Evolutionary conservation across 345 rosid species (phyloP), one percentile per base, ranked within the genome.

Genomic region (Draba incana): DNA sequence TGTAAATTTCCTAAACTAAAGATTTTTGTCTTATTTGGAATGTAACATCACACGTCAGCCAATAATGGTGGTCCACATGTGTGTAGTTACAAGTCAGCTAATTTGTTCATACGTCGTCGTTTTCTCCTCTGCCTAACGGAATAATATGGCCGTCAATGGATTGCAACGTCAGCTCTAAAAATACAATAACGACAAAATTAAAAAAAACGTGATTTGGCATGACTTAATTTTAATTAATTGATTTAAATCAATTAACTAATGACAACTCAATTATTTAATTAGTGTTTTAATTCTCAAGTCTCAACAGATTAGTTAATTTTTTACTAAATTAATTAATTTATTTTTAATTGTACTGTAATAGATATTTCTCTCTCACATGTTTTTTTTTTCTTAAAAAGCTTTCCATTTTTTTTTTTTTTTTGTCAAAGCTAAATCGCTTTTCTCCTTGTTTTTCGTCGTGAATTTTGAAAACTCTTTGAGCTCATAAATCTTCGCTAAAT

Each of bases 371-470:
- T 62, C 39, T 55, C 43, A 13, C 8, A 24, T 63, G 56, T 44
- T 56, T 45, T 24, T 10, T 13, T 28, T 12, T 8, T 16, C 11
- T 45, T 27, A 3, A 14, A 0, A 14, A 62, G 38, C 33, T 23
- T 43, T 35, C 44, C 7, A 48, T 33, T 57, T 66, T 42, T 10
- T 41, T 3, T 41, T 46, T 33, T 48, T 41, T 30, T 30, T 10
- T 35, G 71, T 66, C 77, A 72, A 66, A 73, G 71, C 49, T 41
- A 47, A 66, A 66, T 73, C 33, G 1, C 31, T 65, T 57, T 65
- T 59, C 65, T 53, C 64, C 76, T 39, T 48, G 31, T 16, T 55
- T 38, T 55, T 41, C 59, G 58, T 57, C 46, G 65, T 9, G 57
- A 57, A 68, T 50, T 50, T 31, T 30, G 9, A 28, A 70, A 64